These are phyloP conservation scores for Drechslera avenae DNA, from an alignment of 2,329 filamentous ascomycete species.

Conservation along the genomic window DNA sequence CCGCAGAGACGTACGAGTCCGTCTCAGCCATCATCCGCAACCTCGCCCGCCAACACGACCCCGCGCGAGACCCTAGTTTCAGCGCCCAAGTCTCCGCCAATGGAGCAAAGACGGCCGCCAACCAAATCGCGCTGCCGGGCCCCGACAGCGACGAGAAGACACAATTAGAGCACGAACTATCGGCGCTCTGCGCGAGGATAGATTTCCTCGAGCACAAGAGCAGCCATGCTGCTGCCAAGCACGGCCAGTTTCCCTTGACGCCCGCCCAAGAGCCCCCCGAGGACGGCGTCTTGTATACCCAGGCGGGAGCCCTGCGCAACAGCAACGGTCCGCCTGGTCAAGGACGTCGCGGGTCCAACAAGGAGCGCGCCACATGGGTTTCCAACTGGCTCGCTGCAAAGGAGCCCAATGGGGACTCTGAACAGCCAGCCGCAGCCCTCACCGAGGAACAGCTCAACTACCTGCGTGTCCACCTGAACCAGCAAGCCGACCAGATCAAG, in stretches of 20 bases:
- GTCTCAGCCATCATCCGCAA: slow-evolving; percentile 53
- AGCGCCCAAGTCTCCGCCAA: slow-evolving; percentile 50
- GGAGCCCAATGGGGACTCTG: slow-evolving; percentile 54
- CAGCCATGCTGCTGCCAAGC: slow-evolving; percentile 64
- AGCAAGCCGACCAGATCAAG: slow-evolving; percentile 90
- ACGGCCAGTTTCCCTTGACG: slow-evolving; percentile 71
- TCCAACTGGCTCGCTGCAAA: slow-evolving; percentile 61
- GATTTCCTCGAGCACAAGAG: slow-evolving; percentile 82
- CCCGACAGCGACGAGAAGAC: slow-evolving; percentile 75
- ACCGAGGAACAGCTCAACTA: slow-evolving; percentile 84
- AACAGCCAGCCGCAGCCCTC: slow-evolving; percentile 60
- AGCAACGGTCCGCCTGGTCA: slow-evolving; percentile 34
- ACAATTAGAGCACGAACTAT: slow-evolving; percentile 80
- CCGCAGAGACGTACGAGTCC: slow-evolving; percentile 46
- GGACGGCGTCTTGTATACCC: slow-evolving; percentile 60
- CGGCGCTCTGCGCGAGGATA: slow-evolving; percentile 76
- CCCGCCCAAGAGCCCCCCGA: slow-evolving; percentile 69
- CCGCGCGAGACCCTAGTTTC: slow-evolving; percentile 52
- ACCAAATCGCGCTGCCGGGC: slow-evolving; percentile 76
- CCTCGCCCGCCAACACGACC: slow-evolving; percentile 55
- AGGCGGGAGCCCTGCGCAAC: slow-evolving; percentile 45
- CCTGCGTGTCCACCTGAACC: slow-evolving; percentile 87
- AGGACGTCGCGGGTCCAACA: slow-evolving; percentile 40
- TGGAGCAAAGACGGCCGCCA: slow-evolving; percentile 36
- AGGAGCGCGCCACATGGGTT: slow-evolving; percentile 51